phyloP scores from a whole-genome alignment of 2,329 filamentous ascomycete species.

The Aspergillus sp. region DNA sequence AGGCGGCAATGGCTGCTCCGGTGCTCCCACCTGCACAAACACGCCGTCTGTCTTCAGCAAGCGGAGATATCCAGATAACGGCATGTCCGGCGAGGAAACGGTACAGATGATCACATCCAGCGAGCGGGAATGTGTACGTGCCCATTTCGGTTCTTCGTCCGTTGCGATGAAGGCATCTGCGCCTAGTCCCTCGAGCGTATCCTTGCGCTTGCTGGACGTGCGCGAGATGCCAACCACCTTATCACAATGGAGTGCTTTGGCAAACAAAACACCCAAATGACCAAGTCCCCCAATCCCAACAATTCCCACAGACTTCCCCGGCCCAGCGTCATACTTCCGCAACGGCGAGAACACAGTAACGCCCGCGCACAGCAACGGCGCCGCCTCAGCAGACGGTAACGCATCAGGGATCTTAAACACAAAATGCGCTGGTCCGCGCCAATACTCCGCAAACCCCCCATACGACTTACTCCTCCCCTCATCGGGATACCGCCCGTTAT shows the following conservation, averaged over 20 bases:
- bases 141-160: slow-evolving; percentile 51
- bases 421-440: slow-evolving; percentile 53
- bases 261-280: slow-evolving; percentile 65
- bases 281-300: slow-evolving; percentile 68
- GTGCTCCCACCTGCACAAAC: slow-evolving; percentile 61
- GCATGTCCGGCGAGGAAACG: slow-evolving; percentile 56
- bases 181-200: slow-evolving; percentile 47
- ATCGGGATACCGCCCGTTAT: slow-evolving; percentile 30
- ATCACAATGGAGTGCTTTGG: slow-evolving; percentile 63
- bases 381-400: slow-evolving; percentile 45
- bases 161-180: slow-evolving; percentile 53
- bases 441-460: slow-evolving; percentile 54
- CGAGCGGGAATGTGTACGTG: slow-evolving; percentile 39
- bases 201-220: slow-evolving; percentile 42
- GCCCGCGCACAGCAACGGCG: slow-evolving; percentile 72
- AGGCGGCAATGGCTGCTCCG: slow-evolving; percentile 51
- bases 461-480: slow-evolving; percentile 29
- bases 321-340: slow-evolving; percentile 58
- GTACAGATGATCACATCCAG: slow-evolving; percentile 54
- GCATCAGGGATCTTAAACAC: slow-evolving; percentile 50
- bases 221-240: slow-evolving; percentile 53
- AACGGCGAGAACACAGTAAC: slow-evolving; percentile 68
- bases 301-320: slow-evolving; percentile 64
- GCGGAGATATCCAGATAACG: slow-evolving; percentile 53
- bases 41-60: slow-evolving; percentile 54